Evolutionary conservation across 2,329 filamentous ascomycete species (phyloP), one percentile per base, ranked within the genome.

Genomic region (Coniochaeta sp.): DNA sequence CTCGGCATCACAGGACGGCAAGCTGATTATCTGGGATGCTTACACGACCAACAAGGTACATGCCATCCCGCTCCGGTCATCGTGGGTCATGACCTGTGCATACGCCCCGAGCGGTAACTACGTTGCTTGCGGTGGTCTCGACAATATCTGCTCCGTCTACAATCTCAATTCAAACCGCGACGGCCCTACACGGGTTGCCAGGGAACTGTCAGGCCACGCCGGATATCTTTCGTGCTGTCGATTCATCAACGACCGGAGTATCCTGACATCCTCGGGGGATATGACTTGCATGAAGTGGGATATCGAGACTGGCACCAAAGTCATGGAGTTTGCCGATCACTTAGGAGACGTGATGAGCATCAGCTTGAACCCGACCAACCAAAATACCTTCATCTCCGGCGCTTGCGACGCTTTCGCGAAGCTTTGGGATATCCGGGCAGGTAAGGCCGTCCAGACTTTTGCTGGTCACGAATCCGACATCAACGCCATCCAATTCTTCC

Each of bases 281-380:
- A 99, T 99, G 95, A 99, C 95, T 58, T 99, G 95, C 76, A 97
- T 98, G 89, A 90, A 98, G 72, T 99, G 95, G 95, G 95, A 99
- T 79, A 93, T 99, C 65, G 95, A 99, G 78, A 96, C 93, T 0
- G 95, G 95, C 61, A 91, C 93, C 66, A 97, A 97, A 80, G 90
- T 96, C 47, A 96, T 93, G 71, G 95, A 99, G 75, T 99, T 98
- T 68, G 95, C 95, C 71, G 95, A 99, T 77, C 95, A 99, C 74
- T 83, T 99, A 12, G 95, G 95, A 73, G 95, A 99, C 72, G 95
- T 99, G 68, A 99, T 99, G 95, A 98, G 93, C 81, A 92, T 98
- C 79, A 98, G 93, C 83, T 90, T 99, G 76, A 98, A 99, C 79
- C 95, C 95, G 1, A 96, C 96, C 64, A 97, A 98, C 80, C 93